Evolutionary conservation across 2,329 filamentous ascomycete genomes (phyloP).

Genomic region (Hysterium pulicare): DNA sequence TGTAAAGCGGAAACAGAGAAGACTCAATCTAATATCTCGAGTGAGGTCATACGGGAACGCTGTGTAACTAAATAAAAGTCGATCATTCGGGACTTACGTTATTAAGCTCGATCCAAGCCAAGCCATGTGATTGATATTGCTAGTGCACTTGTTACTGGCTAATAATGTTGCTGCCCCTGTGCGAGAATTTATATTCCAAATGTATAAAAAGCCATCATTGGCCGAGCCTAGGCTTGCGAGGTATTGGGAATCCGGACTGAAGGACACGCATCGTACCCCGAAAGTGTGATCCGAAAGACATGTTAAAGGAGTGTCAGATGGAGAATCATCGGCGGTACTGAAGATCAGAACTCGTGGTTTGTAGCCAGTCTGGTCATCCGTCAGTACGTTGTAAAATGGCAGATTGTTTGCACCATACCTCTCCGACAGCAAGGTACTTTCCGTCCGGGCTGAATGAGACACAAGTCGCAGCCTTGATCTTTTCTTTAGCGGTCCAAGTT

Average conservation of each 20-base stretch:
- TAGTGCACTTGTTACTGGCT: slow-evolving; percentile 91
- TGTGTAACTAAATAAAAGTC: neutral
- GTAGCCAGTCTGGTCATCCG: slow-evolving; percentile 67
- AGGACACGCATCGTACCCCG: slow-evolving; percentile 83
- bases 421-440: slow-evolving; percentile 83
- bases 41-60: no score
- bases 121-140: slow-evolving; percentile 76
- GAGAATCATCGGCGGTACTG: slow-evolving; percentile 69
- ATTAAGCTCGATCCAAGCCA: slow-evolving; percentile 85
- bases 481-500: slow-evolving; percentile 83
- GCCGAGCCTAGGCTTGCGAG: slow-evolving; percentile 83
- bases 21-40: no score
- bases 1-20: no score
- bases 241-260: slow-evolving; percentile 81
- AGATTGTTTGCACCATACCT: no score
- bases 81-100: slow-evolving; percentile 63
- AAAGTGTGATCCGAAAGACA: slow-evolving; percentile 86
- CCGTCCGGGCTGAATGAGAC: slow-evolving; percentile 85
- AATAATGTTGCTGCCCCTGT: slow-evolving; percentile 74
- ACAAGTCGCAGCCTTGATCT: slow-evolving; percentile 91
- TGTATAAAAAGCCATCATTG: slow-evolving; percentile 90
- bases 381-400: slow-evolving; percentile 26
- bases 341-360: slow-evolving; percentile 89
- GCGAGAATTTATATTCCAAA: slow-evolving; percentile 83
- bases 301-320: slow-evolving; percentile 77